Percentiles rank a stretch among this genome's conserved stretches.
phyloP scores from a whole-genome alignment of 2,329 filamentous ascomycete species.

The Capronia americana region DNA sequence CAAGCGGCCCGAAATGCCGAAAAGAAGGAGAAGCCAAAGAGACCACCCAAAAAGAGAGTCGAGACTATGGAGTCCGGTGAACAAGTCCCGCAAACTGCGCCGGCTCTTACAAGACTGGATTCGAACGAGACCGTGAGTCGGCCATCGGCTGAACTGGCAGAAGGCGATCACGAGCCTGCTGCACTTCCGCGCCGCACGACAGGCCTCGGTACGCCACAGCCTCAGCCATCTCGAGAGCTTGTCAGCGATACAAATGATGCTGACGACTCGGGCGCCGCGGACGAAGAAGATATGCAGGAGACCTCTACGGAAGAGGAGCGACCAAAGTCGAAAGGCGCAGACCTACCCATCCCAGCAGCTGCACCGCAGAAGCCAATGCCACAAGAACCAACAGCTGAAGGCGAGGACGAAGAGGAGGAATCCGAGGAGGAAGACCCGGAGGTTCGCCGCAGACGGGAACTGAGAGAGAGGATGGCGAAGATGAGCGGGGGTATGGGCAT shows the following conservation, averaged over 20 bases:
- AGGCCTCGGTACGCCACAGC: conserved; percentile 45
- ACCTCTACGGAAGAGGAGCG: conserved; percentile 71
- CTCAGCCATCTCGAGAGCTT: conserved; percentile 57
- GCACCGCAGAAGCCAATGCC: conserved; percentile 45
- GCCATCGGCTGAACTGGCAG: conserved; percentile 45
- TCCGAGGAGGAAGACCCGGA: conserved; percentile 90
- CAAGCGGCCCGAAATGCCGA: conserved; percentile 84
- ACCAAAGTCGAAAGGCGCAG: conserved; percentile 63
- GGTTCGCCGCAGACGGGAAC: conserved; percentile 79
- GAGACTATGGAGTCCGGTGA: conserved; percentile 51
- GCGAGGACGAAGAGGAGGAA: conserved; percentile 64
- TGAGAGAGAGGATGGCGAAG: conserved; percentile 95
- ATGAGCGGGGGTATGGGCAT: conserved; percentile 98
- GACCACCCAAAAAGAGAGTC: conserved; percentile 69
- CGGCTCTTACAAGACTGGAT: conserved; percentile 43
- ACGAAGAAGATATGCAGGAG: conserved; percentile 67
- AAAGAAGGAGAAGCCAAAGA: conserved; percentile 89
- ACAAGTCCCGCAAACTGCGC: conserved; percentile 40
- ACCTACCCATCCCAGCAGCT: conserved; percentile 23
- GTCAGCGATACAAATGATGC: conserved; percentile 70
- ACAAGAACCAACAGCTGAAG: conserved; percentile 55
- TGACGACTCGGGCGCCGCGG: conserved; percentile 68
- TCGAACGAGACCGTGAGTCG: conserved; percentile 46
- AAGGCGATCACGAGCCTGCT: conserved; percentile 30
- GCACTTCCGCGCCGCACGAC: conserved; percentile 39